A percentile compares a stretch with the other conserved stretches of the same genome.
phyloP scores from a whole-genome alignment of 2,329 filamentous ascomycete species.

The Aureobasidium leucospermi region DNA sequence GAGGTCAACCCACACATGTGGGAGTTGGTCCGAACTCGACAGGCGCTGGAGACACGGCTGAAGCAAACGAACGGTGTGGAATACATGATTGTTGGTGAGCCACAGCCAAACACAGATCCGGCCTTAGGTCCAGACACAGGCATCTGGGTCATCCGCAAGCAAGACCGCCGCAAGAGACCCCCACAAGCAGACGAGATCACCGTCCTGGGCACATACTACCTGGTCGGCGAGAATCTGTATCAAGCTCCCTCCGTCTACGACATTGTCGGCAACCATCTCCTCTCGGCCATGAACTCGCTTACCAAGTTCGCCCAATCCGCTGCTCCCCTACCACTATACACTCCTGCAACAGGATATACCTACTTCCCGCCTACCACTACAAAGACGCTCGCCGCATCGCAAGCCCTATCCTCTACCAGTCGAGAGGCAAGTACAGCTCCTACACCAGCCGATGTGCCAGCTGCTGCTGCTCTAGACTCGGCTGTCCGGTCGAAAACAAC shows the following conservation, averaged over 20 bases:
- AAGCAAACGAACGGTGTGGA: slow-evolving; percentile 50
- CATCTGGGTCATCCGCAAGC: slow-evolving; percentile 55
- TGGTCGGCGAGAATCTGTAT: slow-evolving; percentile 53
- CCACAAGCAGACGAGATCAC: slow-evolving; percentile 43
- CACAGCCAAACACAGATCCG: slow-evolving; percentile 36
- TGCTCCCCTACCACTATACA: slow-evolving; percentile 48
- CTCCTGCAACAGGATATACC: slow-evolving; percentile 52
- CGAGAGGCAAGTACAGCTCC: slow-evolving; percentile 39
- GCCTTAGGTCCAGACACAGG: slow-evolving; percentile 31
- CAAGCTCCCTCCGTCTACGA: slow-evolving; percentile 56
- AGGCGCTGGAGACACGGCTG: slow-evolving; percentile 49
- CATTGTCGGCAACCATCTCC: slow-evolving; percentile 44
- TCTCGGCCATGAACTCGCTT: slow-evolving; percentile 50
- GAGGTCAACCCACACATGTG: slow-evolving; percentile 42
- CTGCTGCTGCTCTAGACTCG: not conserved
- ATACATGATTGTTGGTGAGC: slow-evolving; percentile 53
- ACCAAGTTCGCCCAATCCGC: slow-evolving; percentile 49
- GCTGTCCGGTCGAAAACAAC: not conserved
- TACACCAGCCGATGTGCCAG: not conserved
- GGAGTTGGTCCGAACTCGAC: slow-evolving; percentile 46
- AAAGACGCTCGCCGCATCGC: slow-evolving; percentile 27
- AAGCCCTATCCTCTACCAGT: slow-evolving; percentile 32
- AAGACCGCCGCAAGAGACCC: slow-evolving; percentile 38
- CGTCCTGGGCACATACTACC: slow-evolving; percentile 52
- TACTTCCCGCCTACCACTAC: slow-evolving; percentile 41